Evolutionary conservation across 2,329 filamentous ascomycete species (phyloP), one percentile per base, ranked within the genome.

Genomic region (Talaromyces marneffei): DNA sequence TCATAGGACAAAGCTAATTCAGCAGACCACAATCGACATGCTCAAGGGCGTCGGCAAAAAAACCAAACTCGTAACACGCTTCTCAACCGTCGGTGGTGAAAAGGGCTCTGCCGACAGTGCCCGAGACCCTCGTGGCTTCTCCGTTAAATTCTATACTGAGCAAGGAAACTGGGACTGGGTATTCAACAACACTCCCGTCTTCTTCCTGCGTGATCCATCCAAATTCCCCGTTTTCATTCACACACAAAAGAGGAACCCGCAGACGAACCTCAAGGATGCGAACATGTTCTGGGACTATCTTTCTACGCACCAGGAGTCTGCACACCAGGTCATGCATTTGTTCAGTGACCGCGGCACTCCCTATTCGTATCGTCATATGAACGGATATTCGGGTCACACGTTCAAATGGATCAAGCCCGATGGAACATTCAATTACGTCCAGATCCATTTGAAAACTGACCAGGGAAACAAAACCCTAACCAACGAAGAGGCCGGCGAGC

Each of bases 61-160:
- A 72, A 90, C 87, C 53, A 84, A 87, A 16, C 74, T 87, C 64
- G 81, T 87, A 1, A 81, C 83, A 46, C 85, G 89, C 3, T 91
- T 92, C 75, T 91, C 87, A 0, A 92, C 89, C 1, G 88, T 91
- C 4, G 87, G 88, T 70, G 87, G 88, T 63, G 87, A 91, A 73
- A 85, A 84, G 62, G 88, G 88, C 6, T 89, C 86, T 3, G 81
- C 87, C 61, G 88, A 91, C 68, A 86, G 84, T 65, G 87, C 87
- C 33, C 84, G 89, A 62, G 88, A 92, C 66, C 87, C 87, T 9
- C 80, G 87, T 68, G 89, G 89, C 0, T 91, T 91, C 68, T 82
- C 87, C 1, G 79, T 89, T 65, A 91, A 91, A 75, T 88, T 91
- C 75, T 82, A 86, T 39, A 90, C 88, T 0, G 84, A 87, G 18